phyloP scores from a whole-genome alignment of 306 rosid species.

The Vigna angularis region DNA sequence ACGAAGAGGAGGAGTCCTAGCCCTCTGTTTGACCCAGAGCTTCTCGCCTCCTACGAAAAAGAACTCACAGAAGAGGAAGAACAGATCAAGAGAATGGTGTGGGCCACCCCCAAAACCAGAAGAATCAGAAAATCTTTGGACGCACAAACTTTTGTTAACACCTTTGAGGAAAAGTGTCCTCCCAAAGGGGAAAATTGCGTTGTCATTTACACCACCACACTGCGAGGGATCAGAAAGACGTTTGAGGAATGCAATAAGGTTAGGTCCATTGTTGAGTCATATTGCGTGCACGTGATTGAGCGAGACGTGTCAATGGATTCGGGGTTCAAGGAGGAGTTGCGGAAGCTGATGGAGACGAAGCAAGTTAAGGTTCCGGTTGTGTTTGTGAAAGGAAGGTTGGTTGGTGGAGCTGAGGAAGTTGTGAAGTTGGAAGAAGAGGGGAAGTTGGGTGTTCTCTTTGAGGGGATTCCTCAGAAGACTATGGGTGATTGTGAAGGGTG shows the following conservation, averaged over 20 bases:
- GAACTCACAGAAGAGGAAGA: conserved; percentile 74
- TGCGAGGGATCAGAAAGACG: conserved; percentile 91
- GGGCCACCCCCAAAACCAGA: conserved; percentile 56
- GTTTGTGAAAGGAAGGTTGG: conserved; percentile 78
- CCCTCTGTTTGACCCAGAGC: conserved; percentile 88
- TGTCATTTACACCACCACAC: conserved; percentile 82
- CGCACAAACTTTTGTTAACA: conserved; percentile 48
- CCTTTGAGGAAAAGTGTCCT: conserved; percentile 69
- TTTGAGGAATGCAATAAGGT: conserved; percentile 89
- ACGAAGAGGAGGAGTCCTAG: conserved; percentile 55
- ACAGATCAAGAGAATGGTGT: conserved; percentile 84
- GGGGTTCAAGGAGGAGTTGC: conserved; percentile 83
- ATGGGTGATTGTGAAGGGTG: conserved; percentile 72
- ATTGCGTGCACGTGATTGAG: conserved; percentile 64
- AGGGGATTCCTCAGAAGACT: conserved; percentile 71
- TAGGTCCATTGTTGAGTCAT: conserved; percentile 67
- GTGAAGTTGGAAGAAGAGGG: conserved; percentile 89
- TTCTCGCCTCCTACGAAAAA: conserved; percentile 74
- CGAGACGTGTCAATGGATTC: conserved; percentile 95
- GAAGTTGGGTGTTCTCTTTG: conserved; percentile 62
- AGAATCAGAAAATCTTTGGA: conserved; percentile 45
- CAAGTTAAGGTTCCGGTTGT: conserved; percentile 78
- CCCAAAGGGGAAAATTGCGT: conserved; percentile 73
- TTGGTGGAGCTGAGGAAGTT: conserved; percentile 82
- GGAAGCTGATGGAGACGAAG: conserved; percentile 65